Conservation (phyloP, 1,284 basidiomycete species). For the Rhizoctonia solani region DNA sequence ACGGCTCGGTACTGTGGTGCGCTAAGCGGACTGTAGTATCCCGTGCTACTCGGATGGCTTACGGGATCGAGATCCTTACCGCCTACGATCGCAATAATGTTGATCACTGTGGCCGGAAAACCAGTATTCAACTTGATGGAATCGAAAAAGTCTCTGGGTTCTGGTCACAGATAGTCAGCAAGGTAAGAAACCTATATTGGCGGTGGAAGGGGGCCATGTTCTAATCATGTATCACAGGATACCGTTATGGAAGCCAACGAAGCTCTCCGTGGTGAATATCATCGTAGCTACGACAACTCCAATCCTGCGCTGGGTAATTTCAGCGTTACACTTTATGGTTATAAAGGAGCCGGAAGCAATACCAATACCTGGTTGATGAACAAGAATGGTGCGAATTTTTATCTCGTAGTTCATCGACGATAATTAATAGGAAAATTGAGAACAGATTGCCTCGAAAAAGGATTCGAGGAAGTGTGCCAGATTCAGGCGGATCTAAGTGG, state of each 20-base stretch:
- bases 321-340: not conserved
- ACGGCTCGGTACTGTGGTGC: conserved; percentile 34
- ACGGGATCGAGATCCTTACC: conserved; percentile 11
- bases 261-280: not conserved
- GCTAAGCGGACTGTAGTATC: conserved; percentile 10
- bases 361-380: not conserved
- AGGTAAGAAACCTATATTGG: not conserved
- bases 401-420: not conserved
- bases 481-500: conserved; percentile 5
- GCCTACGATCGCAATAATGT: not conserved
- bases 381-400: not conserved
- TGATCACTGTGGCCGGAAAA: conserved; percentile 2
- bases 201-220: not conserved
- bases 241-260: conserved; percentile 5
- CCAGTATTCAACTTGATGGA: not conserved
- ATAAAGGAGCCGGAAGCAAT: not conserved
- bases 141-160: not conserved
- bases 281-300: not conserved
- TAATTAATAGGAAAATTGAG: not conserved
- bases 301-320: conserved; percentile 18
- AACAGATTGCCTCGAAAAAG: not conserved
- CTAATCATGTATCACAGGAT: not conserved
- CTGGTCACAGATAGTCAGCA: conserved; percentile 21
- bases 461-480: conserved; percentile 1
- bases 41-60: conserved; percentile 24